Evolutionary conservation across 352 stramenopile species (phyloP).

Genomic region (Pythium volutum): DNA sequence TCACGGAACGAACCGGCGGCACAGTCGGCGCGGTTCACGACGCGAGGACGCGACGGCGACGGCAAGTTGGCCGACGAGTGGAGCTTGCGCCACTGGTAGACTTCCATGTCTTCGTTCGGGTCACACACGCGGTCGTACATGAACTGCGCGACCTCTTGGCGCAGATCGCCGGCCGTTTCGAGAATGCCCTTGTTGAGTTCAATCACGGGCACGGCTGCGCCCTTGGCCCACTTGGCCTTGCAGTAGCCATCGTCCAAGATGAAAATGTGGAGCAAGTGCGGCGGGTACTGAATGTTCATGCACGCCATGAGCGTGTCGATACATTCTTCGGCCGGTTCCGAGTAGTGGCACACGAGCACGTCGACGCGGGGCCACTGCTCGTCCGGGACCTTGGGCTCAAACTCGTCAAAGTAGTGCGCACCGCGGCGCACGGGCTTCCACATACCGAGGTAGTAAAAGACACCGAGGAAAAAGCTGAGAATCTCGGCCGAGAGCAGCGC

Average conservation of each 20-base stretch:
- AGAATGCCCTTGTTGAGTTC: conserved; percentile 49
- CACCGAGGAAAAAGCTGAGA: conserved; percentile 34
- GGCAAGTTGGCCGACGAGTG: conserved; percentile 81
- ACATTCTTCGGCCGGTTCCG: conserved; percentile 43
- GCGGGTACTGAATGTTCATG: conserved; percentile 54
- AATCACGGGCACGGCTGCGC: conserved; percentile 34
- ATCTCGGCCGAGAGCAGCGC: conserved; percentile 33
- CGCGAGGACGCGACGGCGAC: conserved; percentile 53
- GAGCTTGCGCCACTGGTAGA: conserved; percentile 82
- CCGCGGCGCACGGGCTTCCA: conserved; percentile 48
- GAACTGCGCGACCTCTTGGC: conserved; percentile 80
- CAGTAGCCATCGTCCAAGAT: conserved; percentile 51
- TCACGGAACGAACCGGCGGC: conserved; percentile 78
- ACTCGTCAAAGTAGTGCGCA: conserved; percentile 49
- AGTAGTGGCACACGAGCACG: conserved; percentile 52
- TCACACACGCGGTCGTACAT: conserved; percentile 85
- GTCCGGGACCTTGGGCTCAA: conserved; percentile 41
- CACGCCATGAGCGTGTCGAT: conserved; percentile 50
- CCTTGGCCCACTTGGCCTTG: conserved; percentile 46
- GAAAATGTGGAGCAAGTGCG: conserved; percentile 44
- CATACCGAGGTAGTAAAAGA: conserved; percentile 49
- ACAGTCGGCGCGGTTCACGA: conserved; percentile 70
- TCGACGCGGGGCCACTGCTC: conserved; percentile 47
- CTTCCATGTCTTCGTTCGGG: conserved; percentile 80
- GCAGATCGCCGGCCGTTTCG: conserved; percentile 74